Evolutionary conservation across 1,139 yeast species (phyloP).

Genomic region (Saccharomycopsis hybrid): DNA sequence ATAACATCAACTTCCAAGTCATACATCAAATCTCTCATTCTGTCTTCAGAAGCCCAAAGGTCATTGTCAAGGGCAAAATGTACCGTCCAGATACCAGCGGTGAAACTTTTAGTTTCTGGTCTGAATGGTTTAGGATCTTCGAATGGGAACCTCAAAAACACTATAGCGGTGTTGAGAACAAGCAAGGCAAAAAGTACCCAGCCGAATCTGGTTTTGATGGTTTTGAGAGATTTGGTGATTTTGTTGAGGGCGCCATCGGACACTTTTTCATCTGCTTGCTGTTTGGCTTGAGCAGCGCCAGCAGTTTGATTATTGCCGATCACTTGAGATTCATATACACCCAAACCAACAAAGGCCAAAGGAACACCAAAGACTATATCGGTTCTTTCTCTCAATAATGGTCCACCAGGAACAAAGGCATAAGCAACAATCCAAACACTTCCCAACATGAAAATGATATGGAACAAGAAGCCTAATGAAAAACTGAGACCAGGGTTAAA

Average conservation of each 20-base stretch:
- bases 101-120: slow-evolving; percentile 65
- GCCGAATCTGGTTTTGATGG: slow-evolving; percentile 22
- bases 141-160: slow-evolving; percentile 55
- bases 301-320: not conserved
- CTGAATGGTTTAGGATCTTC: slow-evolving; percentile 67
- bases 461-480: slow-evolving; percentile 49
- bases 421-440: slow-evolving; percentile 98
- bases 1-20: slow-evolving; percentile 88
- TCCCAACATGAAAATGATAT: slow-evolving; percentile 56
- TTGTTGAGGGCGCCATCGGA: slow-evolving; percentile 14
- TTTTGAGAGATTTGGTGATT: slow-evolving; percentile 12
- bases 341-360: slow-evolving; percentile 39
- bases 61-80: slow-evolving; percentile 96
- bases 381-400: slow-evolving; percentile 77
- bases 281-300: not conserved
- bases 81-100: slow-evolving; percentile 97
- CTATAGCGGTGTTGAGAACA: slow-evolving; percentile 31
- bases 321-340: slow-evolving; percentile 24
- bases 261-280: not conserved
- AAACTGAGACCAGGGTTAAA: slow-evolving; percentile 54
- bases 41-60: slow-evolving; percentile 94
- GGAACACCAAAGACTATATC: slow-evolving; percentile 60
- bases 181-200: slow-evolving; percentile 21
- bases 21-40: slow-evolving; percentile 76
- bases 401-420: slow-evolving; percentile 96